Percentiles rank a stretch among this genome's conserved stretches.
Conservation (phyloP, 1,284 basidiomycete species). For the Microstroma glucosiphilum region DNA sequence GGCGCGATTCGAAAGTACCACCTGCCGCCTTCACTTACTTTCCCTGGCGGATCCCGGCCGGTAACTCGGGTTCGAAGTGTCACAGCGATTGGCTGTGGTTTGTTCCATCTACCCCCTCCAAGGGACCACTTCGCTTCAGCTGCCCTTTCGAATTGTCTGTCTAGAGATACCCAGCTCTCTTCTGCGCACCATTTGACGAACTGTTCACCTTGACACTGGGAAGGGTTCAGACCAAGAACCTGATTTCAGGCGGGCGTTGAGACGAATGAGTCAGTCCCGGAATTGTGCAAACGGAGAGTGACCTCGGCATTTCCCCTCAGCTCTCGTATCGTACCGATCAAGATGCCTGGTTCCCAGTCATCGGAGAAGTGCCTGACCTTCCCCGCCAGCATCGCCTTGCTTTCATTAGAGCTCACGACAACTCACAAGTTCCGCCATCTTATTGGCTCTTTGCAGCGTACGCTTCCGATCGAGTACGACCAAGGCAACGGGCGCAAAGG, state of each 20-base stretch:
- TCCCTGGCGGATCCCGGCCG: background rate
- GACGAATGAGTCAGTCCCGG: too few relatives aligned
- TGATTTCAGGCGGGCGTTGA: too few relatives aligned
- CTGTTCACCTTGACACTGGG: background rate
- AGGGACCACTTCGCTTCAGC: background rate
- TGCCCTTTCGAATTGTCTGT: background rate
- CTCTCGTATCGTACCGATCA: too few relatives aligned
- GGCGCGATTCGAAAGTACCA: too few relatives aligned
- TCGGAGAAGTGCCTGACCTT: too few relatives aligned
- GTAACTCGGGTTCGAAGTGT: background rate
- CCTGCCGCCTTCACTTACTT: background rate
- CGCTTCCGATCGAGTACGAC: slow-evolving; percentile 38
- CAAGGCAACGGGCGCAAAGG: slow-evolving; percentile 41
- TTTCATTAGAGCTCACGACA: too few relatives aligned
- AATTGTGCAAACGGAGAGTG: too few relatives aligned
- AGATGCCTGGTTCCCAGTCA: too few relatives aligned
- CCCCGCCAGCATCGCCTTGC: too few relatives aligned
- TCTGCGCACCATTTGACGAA: background rate
- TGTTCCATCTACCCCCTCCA: background rate
- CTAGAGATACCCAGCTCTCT: background rate
- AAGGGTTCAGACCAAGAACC: background rate
- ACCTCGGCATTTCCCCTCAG: too few relatives aligned
- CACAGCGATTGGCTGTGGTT: background rate
- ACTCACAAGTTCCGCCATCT: slow-evolving; percentile 26
- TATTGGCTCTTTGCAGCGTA: slow-evolving; percentile 37